Conservation (phyloP, 78 protist species). For the Emiliania huxleyi region DNA sequence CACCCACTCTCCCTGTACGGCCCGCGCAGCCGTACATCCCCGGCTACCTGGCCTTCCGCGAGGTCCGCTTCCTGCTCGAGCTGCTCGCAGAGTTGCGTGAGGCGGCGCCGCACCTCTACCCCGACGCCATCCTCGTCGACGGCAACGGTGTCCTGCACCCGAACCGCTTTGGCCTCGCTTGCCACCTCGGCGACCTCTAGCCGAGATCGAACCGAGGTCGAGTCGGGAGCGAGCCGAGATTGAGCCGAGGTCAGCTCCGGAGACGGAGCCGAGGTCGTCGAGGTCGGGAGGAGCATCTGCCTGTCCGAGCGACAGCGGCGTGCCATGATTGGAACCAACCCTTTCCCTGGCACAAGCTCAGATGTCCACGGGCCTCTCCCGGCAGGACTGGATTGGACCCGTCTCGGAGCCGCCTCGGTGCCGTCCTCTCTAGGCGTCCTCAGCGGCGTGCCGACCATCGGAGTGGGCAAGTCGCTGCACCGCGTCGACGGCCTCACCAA, state of each 20-base stretch:
- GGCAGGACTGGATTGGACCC: not conserved
- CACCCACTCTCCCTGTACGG: too few species aligned
- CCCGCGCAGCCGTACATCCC: slow-evolving; percentile 48
- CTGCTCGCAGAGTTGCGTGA: not conserved
- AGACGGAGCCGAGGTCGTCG: too few species aligned
- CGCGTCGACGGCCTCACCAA: slow-evolving; percentile 22
- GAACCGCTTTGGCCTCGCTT: slow-evolving; percentile 17
- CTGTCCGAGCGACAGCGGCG: too few species aligned
- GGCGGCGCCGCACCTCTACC: not conserved
- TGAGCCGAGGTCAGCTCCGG: too few species aligned
- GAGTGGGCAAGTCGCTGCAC: slow-evolving; percentile 19
- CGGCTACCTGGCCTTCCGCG: slow-evolving; percentile 53
- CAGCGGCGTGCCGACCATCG: slow-evolving; percentile 12
- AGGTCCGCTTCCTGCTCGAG: not conserved
- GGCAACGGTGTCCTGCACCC: slow-evolving; percentile 54
- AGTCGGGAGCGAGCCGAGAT: too few species aligned
- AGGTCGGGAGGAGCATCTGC: too few species aligned
- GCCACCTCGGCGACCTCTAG: slow-evolving; percentile 31
- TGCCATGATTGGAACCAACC: not conserved
- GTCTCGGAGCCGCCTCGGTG: not conserved
- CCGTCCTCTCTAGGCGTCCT: too few species aligned
- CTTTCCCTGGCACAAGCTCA: not conserved
- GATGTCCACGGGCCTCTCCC: not conserved
- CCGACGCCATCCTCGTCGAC: slow-evolving; percentile 30
- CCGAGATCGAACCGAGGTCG: too few species aligned